These are phyloP conservation scores for Prunella vulgaris DNA, from an alignment of 257 asterid genomes.

Conservation along the genomic window DNA sequence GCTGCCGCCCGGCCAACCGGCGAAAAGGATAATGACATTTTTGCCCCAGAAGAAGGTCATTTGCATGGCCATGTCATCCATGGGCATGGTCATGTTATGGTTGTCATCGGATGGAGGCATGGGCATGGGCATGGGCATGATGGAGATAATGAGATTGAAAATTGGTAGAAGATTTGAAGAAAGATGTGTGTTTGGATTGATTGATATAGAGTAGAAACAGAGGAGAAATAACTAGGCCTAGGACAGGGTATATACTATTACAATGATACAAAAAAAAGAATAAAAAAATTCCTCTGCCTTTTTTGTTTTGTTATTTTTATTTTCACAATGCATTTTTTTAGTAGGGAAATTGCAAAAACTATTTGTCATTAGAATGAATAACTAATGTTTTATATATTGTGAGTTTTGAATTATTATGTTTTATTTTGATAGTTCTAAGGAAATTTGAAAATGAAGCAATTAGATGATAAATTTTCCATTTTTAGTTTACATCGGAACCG, in stretches of 20 bases:
- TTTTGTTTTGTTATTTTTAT: no score
- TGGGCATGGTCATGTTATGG: conserved; percentile 1
- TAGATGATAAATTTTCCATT: no score
- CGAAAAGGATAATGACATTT: conserved; percentile 42
- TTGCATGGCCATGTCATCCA: conserved; percentile 34
- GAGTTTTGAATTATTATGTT: no score
- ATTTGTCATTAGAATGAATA: no score
- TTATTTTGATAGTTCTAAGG: no score
- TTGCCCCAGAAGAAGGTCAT: conserved; percentile 66
- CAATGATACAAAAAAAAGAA: no score
- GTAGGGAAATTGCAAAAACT: no score
- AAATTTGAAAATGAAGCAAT: no score
- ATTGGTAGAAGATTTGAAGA: not conserved
- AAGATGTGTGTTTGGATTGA: not conserved
- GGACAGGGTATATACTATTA: not conserved
- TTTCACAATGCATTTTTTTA: no score
- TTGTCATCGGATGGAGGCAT: conserved; percentile 23
- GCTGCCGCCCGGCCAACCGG: conserved; percentile 64
- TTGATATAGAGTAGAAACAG: not conserved
- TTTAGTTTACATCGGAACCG: no score
- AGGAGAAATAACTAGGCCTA: not conserved
- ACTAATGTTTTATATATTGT: no score
- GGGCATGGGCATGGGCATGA: conserved; percentile 30
- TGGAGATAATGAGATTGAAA: not conserved
- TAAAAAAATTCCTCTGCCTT: no score